Evolutionary conservation across 257 asterid species (phyloP), one percentile per base, ranked within the genome.

Genomic region (Gentiana macrophylla): DNA sequence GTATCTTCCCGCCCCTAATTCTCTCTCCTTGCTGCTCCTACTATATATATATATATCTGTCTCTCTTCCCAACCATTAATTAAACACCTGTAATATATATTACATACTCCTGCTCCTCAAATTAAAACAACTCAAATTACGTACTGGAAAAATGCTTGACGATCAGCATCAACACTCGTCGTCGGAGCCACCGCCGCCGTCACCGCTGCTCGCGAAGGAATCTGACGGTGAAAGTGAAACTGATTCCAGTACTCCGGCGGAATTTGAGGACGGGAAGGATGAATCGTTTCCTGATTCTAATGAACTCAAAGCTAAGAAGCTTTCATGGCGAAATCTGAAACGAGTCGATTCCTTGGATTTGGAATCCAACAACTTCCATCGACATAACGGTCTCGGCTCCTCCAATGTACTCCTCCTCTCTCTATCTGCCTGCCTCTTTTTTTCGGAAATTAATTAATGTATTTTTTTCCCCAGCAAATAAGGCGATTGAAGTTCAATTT

Each of bases 311-410:
- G 62, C 50, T 8, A 63, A 55, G 62, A 60, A 63, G 6, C 67
- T 24, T 1, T 62, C 75, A 4, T 12, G 49, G 47, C 37, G 50
- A 2, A 72, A 61, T 6, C 69, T 74, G 56, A 51, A 37, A 56
- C 62, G 76, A 37, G 37, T 12, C 13, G 79, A 76, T 24, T 69
- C 79, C 3, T 35, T 69, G 49, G 78, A 76, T 52, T 35, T 72
- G 12, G 82, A 72, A 36, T 72, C 74, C 12, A 58, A 64, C 53
- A 61, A 59, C 8, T 46, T 51, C 54, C 32, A 38, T 8, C 50
- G 41, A 8, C 53, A 15, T 35, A 49, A 15, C 38, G 53, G 32
- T 54, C 55, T 45, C 34, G 56, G n/a, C 50, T 46, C 44, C 63
- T 49, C 65, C 52, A 68, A 64, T 74, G 78, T 55, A 32, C 3